A percentile compares a stretch with the other conserved stretches of the same genome.
phyloP scores from a whole-genome alignment of 306 rosid species.

The Cucurbita pepo region DNA sequence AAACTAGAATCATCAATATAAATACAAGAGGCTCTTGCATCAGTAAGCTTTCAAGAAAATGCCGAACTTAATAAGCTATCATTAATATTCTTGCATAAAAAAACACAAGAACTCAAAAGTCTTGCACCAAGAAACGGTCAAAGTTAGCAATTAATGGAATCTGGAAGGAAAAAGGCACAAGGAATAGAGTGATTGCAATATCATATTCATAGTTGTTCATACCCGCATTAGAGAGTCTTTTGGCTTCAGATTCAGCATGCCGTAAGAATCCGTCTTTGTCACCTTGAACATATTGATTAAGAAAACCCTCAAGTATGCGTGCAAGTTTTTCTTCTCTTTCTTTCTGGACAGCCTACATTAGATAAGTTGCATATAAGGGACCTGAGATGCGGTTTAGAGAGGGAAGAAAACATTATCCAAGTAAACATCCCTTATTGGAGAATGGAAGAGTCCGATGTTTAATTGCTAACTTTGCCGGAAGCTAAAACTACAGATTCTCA shows the following conservation, averaged over 20 bases:
- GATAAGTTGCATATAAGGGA: slow-evolving; percentile 4
- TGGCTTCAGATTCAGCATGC: slow-evolving; percentile 68
- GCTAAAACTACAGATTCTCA: background rate
- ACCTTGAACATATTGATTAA: slow-evolving; percentile 54
- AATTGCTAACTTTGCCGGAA: background rate
- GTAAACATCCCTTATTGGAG: background rate
- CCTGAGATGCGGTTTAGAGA: background rate
- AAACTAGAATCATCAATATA: background rate
- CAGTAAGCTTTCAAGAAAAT: slow-evolving; percentile 1
- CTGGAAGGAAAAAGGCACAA: background rate
- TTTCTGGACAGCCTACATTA: slow-evolving; percentile 53
- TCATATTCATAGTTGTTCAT: slow-evolving; percentile 4
- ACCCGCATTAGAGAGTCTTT: slow-evolving; percentile 76
- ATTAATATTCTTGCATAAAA: background rate
- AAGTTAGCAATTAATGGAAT: background rate
- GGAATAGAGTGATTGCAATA: background rate
- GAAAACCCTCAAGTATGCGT: slow-evolving; percentile 36
- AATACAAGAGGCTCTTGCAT: background rate
- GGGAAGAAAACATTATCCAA: background rate
- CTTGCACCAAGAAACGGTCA: background rate
- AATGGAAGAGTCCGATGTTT: background rate
- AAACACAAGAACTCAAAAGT: background rate
- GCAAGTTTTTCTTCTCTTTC: slow-evolving; percentile 92
- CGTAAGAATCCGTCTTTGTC: slow-evolving; percentile 56
- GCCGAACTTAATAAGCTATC: background rate